These are phyloP conservation scores for Saussurea involucrata DNA, from an alignment of 129 eudicot genomes.

Conservation along the genomic window DNA sequence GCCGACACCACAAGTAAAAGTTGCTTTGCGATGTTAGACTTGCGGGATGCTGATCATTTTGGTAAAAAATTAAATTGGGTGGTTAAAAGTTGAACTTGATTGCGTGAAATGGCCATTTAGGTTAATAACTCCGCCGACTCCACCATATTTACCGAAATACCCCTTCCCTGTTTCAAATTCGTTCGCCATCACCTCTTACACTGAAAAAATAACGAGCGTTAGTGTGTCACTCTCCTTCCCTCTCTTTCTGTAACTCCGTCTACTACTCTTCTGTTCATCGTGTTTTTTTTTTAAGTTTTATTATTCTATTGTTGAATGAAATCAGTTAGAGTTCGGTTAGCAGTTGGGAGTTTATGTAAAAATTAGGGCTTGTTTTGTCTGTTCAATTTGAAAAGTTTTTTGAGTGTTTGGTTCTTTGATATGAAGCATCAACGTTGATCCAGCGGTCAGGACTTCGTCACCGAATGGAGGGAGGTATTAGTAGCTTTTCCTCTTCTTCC, in stretches of 20 bases:
- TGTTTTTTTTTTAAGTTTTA: background rate
- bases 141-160: background rate
- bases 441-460: conserved; percentile 43
- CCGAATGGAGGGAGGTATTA: conserved; percentile 96
- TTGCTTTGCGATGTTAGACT: no score
- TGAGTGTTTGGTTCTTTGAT: background rate
- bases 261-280: background rate
- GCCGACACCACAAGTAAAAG: no score
- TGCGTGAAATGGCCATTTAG: no score
- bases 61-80: no score
- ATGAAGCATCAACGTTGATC: conserved; percentile 35
- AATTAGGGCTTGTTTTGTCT: conserved; percentile 22
- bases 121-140: background rate
- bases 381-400: background rate
- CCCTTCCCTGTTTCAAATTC: conserved; percentile 17
- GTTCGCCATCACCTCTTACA: background rate
- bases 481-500: conserved; percentile 30
- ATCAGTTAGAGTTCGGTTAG: background rate
- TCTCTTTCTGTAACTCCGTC: background rate
- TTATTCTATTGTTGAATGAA: background rate
- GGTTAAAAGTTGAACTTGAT: no score
- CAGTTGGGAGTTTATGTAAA: background rate
- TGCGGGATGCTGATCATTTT: no score
- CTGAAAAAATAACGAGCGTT: background rate
- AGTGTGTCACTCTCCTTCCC: background rate